Conservation (phyloP, 148 eudicot genomes). For the Fagopyrum esculentum region DNA sequence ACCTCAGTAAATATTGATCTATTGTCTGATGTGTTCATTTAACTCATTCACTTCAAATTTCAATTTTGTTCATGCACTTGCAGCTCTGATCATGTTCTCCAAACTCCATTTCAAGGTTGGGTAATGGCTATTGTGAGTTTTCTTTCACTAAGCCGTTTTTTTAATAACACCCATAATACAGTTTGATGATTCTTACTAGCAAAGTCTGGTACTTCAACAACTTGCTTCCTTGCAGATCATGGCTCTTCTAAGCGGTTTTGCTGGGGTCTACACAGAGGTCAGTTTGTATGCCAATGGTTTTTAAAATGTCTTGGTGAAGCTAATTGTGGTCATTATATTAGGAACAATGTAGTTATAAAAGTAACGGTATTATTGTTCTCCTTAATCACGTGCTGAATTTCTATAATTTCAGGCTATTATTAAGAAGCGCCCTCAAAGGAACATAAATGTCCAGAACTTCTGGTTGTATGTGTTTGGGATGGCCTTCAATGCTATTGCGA, state of each 20-base stretch:
- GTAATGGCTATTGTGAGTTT: slow-evolving; percentile 96
- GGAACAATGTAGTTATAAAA: too few relatives aligned
- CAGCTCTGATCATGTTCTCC: slow-evolving; percentile 94
- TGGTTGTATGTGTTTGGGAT: slow-evolving; percentile 96
- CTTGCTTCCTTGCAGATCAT: slow-evolving; percentile 50
- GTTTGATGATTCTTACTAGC: not conserved
- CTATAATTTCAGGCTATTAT: slow-evolving; percentile 66
- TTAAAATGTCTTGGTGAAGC: not conserved
- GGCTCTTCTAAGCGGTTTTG: slow-evolving; percentile 99
- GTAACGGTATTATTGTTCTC: not conserved
- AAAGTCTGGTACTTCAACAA: not conserved
- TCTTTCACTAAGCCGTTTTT: not conserved
- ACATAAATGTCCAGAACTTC: slow-evolving; percentile 97
- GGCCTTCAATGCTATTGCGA: slow-evolving; percentile 89
- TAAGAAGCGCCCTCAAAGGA: slow-evolving; percentile 92
- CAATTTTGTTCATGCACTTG: not conserved
- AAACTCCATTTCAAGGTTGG: slow-evolving; percentile 95
- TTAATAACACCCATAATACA: not conserved
- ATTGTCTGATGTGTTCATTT: not conserved
- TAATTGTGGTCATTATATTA: too few relatives aligned
- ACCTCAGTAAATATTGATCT: not conserved
- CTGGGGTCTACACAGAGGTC: slow-evolving; percentile 99
- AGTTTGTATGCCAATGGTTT: slow-evolving; percentile 12
- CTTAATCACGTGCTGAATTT: not conserved
- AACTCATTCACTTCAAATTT: not conserved